Percentiles rank a stretch among this genome's conserved stretches.
phyloP scores from a whole-genome alignment of 2,329 filamentous ascomycete genomes.

The Diaporthe batatas region DNA sequence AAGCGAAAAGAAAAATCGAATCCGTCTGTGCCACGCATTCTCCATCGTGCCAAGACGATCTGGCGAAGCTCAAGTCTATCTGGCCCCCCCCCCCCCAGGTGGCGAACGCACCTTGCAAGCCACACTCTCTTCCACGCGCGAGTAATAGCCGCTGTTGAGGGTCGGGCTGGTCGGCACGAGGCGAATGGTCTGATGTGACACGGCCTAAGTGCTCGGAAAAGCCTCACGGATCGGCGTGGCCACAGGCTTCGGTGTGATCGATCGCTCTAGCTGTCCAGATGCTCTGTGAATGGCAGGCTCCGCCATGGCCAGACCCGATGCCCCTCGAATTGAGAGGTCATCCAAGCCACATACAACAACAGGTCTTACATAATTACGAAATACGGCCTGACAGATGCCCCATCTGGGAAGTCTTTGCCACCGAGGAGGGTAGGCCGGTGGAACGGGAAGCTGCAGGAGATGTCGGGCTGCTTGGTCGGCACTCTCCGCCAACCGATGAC shows the following conservation, averaged over 20 bases:
- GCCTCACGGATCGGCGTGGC: neutral
- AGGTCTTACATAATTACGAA: conserved; percentile 12
- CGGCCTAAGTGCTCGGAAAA: neutral
- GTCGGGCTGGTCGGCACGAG: neutral
- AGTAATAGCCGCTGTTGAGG: neutral
- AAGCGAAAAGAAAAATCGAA: neutral
- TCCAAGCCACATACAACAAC: neutral
- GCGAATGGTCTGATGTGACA: conserved; percentile 16
- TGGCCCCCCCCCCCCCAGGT: neutral
- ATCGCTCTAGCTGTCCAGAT: neutral
- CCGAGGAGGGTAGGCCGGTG: neutral
- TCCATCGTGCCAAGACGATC: neutral
- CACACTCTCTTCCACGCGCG: neutral
- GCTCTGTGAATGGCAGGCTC: neutral
- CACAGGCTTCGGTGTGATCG: neutral
- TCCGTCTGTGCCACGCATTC: neutral
- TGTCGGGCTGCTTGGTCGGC: neutral
- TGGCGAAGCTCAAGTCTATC: neutral
- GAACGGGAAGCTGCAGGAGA: conserved; percentile 2
- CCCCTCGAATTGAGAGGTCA: neutral
- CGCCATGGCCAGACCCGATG: neutral
- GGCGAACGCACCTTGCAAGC: conserved; percentile 6
- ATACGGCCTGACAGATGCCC: conserved; percentile 14
- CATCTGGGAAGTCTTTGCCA: conserved; percentile 12
- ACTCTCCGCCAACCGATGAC: conserved; percentile 22